Evolutionary conservation across 179 eudicot species (phyloP).

Genomic region (Vitellaria paradoxa): DNA sequence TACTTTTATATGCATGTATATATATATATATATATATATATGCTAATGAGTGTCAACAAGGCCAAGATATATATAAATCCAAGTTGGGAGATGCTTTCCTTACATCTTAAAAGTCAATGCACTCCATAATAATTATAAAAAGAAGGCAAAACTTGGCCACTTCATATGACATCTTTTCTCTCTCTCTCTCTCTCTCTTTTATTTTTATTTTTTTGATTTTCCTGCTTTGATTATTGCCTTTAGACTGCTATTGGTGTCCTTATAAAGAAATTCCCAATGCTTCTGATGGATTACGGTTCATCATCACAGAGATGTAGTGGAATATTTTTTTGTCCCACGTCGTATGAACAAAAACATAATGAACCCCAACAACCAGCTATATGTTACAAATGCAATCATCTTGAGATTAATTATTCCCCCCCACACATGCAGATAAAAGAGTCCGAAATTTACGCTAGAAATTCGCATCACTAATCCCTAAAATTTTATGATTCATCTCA

Average conservation of each 20-base stretch:
- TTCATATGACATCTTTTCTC: background rate
- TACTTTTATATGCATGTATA: background rate
- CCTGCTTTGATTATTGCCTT: background rate
- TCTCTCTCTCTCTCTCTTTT: background rate
- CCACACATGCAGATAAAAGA: background rate
- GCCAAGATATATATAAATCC: constrained; percentile 12
- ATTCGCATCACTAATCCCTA: background rate
- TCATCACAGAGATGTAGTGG: background rate
- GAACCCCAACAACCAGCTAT: background rate
- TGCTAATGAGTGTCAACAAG: constrained; percentile 11
- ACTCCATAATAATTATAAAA: constrained; percentile 8
- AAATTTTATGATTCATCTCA: background rate
- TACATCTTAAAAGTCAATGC: constrained; percentile 16
- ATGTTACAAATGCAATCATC: no score
- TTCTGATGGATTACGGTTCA: constrained; percentile 1
- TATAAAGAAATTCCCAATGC: background rate
- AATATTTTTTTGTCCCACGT: background rate
- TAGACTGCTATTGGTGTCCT: no score
- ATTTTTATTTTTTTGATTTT: background rate
- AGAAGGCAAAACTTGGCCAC: background rate
- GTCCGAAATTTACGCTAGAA: background rate
- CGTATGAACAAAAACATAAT: background rate
- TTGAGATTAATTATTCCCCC: background rate
- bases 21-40: background rate
- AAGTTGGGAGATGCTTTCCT: constrained; percentile 13